Conservation (phyloP, 2,329 filamentous ascomycete genomes). For the Arthrobotrys megalospora region DNA sequence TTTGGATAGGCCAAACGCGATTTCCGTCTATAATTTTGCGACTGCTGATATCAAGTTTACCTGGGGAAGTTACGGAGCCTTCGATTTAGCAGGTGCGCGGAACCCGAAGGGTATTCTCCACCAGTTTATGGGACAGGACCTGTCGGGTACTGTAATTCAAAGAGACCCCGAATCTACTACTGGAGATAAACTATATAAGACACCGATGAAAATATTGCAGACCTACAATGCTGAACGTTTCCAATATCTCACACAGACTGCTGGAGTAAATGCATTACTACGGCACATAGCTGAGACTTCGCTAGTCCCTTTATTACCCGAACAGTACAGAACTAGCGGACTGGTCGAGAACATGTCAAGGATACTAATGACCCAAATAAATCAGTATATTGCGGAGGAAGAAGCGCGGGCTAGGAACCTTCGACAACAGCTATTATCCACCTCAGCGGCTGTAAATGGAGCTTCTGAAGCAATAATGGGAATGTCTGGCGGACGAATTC, state of each 20-base stretch:
- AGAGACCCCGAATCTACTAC: neutral
- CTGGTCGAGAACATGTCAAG: neutral
- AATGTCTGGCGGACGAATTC: neutral
- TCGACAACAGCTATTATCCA: neutral
- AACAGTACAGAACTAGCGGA: neutral
- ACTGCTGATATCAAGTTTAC: neutral
- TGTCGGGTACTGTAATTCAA: conserved; percentile 13
- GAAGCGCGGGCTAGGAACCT: neutral
- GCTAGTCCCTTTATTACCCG: neutral
- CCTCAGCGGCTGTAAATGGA: neutral
- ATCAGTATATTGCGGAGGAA: neutral
- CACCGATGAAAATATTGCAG: neutral
- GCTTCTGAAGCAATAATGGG: neutral
- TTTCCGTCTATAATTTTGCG: conserved; percentile 9
- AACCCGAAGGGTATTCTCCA: conserved; percentile 2
- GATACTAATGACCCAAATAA: neutral
- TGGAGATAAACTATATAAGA: neutral
- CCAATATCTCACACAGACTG: neutral
- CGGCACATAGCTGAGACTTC: neutral
- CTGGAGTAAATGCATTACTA: neutral
- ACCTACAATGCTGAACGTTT: neutral
- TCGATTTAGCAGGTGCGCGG: conserved; percentile 12
- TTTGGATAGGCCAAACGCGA: neutral
- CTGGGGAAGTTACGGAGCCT: conserved; percentile 33
- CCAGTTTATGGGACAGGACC: conserved; percentile 9